Evolutionary conservation across 2,329 filamentous ascomycete genomes (phyloP), one percentile per base, ranked within the genome.

Genomic region (Myriosclerotinia scirpicola): DNA sequence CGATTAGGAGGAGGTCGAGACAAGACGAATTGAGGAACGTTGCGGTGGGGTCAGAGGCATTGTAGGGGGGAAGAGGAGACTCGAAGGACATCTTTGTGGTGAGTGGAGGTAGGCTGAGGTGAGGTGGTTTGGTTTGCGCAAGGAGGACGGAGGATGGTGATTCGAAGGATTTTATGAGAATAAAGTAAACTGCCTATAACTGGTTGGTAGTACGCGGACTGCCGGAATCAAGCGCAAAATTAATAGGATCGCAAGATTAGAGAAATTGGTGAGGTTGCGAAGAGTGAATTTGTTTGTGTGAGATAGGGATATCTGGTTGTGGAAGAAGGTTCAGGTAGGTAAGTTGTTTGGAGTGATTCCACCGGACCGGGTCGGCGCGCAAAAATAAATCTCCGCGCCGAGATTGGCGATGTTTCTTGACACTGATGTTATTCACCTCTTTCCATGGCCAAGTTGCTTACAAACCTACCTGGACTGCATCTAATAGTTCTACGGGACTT

Each of bases 1-100:
- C 95, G 77, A 98, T 98, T 73, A 99, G 86, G 66, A 99, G 86
- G 73, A 99, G 90, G 79, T 99, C 95, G 74, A 99, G 87, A 77
- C 91, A 93, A 58, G 94, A 95, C 67, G 90, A 87, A 80, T 86
- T 90, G 73, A 97, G 84, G 80, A 93, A 91, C 68, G 87, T 87
- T 67, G 90, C 90, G 68, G 83, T 83, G 48, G 91, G 90, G 79
- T 96, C 92, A 71, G 84, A 85, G 72, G 87, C 82, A 78, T 89
- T 90, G 81, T 86, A 89, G 17, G 87, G 86, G 2, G 88, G 88
- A 74, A 87, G 81, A 55, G 88, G 84, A 54, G 86, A 80, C 71
- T 93, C 90, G 80, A 92, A 90, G 64, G 90, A 91, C 90, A 92
- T 92, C 64, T 72, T 76, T 65, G 44, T 26, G 9, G 14, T 22